Percentiles rank a stretch among this genome's conserved stretches.
These are phyloP conservation scores for Leishmania amazonensis DNA, from an alignment of 208 protist species.

Conservation along the genomic window DNA sequence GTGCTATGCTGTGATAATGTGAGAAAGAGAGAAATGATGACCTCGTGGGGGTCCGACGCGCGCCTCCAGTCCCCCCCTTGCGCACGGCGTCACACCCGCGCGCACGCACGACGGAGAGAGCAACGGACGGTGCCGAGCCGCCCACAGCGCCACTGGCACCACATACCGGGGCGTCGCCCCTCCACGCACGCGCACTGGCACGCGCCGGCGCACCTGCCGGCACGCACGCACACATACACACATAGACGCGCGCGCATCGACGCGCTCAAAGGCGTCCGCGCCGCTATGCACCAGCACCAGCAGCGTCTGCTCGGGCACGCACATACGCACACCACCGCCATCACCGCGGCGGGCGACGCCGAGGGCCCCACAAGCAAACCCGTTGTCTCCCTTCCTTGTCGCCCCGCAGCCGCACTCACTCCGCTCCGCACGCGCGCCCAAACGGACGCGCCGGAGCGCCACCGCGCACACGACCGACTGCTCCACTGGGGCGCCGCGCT, in stretches of 20 bases:
- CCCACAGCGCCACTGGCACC: slow-evolving; percentile 28
- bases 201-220: slow-evolving; percentile 1
- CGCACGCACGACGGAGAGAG: slow-evolving; percentile 5
- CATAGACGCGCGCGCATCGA: slow-evolving; percentile 3
- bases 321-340: slow-evolving; percentile 22
- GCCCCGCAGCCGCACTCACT: slow-evolving; percentile 24
- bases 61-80: slow-evolving; percentile 11
- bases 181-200: slow-evolving; percentile 23
- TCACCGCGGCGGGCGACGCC: slow-evolving; percentile 20
- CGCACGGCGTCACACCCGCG: slow-evolving; percentile 27
- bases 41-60: slow-evolving; percentile 16
- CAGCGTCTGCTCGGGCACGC: slow-evolving; percentile 8
- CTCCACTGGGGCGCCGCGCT: slow-evolving; percentile 27
- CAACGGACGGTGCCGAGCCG: slow-evolving; percentile 31
- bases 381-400: slow-evolving; percentile 32
- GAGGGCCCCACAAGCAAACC: slow-evolving; percentile 50
- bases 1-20: background rate
- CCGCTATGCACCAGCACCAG: slow-evolving; percentile 8
- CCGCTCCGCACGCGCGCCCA: background rate
- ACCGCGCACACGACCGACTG: slow-evolving; percentile 29
- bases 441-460: slow-evolving; percentile 6
- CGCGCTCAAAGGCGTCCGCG: slow-evolving; percentile 4
- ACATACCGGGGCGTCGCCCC: slow-evolving; percentile 10
- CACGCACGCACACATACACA: slow-evolving; percentile 7
- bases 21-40: slow-evolving; percentile 31